Evolutionary conservation across 768 basidiomycete species (phyloP).

Genomic region (Mycena indigotica): DNA sequence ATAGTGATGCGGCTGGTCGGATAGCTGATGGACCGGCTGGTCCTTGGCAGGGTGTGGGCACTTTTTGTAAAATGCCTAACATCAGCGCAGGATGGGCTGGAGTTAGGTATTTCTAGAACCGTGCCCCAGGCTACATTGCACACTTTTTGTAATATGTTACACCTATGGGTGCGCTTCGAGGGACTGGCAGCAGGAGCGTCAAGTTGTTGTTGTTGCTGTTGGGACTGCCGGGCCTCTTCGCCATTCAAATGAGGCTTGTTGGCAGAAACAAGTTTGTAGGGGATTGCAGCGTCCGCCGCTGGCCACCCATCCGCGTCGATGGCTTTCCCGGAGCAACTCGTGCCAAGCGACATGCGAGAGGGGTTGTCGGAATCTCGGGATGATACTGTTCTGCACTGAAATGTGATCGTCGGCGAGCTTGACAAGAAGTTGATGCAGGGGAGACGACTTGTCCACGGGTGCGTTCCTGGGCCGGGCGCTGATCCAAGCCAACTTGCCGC

Average conservation of each 20-base stretch:
- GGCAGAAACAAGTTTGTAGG: neutral
- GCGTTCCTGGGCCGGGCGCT: neutral
- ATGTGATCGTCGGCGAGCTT: neutral
- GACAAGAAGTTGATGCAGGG: neutral
- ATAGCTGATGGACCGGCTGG: neutral
- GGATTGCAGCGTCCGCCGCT: neutral
- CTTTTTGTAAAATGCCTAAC: neutral
- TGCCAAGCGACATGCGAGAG: too few species aligned
- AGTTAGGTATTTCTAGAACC: neutral
- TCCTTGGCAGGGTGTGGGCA: neutral
- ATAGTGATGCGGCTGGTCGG: neutral
- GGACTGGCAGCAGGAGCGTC: too few species aligned
- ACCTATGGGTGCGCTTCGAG: neutral
- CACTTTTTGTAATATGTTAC: neutral
- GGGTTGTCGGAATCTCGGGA: too few species aligned
- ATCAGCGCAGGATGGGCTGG: neutral
- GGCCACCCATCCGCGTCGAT: neutral
- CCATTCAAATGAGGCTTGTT: neutral
- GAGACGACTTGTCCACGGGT: neutral
- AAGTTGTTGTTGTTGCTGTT: too few species aligned
- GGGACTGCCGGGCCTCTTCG: neutral
- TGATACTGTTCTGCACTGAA: neutral
- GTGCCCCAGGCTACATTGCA: neutral
- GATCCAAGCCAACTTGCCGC: neutral
- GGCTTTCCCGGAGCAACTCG: neutral